A percentile compares a stretch with the other conserved stretches of the same genome.
phyloP scores from a whole-genome alignment of 352 stramenopile genomes.

The Phytophthora megakarya region DNA sequence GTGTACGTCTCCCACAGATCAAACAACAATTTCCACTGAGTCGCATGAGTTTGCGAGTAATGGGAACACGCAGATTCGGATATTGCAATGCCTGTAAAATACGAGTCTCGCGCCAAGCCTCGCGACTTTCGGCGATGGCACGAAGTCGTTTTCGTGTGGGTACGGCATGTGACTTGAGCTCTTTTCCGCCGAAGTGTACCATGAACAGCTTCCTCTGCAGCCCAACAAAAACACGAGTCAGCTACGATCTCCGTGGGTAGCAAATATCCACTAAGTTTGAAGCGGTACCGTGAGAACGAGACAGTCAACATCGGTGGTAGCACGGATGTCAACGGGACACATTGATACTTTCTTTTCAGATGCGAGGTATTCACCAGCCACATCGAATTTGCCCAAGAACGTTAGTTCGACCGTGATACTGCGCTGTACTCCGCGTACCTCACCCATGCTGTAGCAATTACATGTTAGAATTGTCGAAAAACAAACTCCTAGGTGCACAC shows the following conservation, averaged over 20 bases:
- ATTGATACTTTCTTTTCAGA: constrained; percentile 70
- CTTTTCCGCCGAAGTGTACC: constrained; percentile 67
- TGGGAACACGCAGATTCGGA: constrained; percentile 68
- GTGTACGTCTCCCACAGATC: constrained; percentile 71
- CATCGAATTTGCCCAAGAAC: constrained; percentile 80
- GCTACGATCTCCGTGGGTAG: no score
- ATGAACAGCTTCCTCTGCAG: constrained; percentile 75
- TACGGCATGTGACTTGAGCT: constrained; percentile 64
- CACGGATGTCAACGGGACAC: constrained; percentile 76
- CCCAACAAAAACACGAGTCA: constrained; percentile 1
- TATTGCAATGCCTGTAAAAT: constrained; percentile 74
- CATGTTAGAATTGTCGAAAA: not conserved
- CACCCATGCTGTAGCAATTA: constrained; percentile 42
- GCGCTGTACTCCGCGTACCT: constrained; percentile 64
- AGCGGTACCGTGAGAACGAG: constrained; percentile 71
- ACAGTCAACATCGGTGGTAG: constrained; percentile 69
- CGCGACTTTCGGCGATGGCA: constrained; percentile 54
- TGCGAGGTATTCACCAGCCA: constrained; percentile 80
- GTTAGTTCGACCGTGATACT: constrained; percentile 79
- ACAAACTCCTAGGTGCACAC: constrained; percentile 14
- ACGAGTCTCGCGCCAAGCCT: constrained; percentile 77
- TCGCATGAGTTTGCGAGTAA: constrained; percentile 86
- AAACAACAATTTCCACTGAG: constrained; percentile 80
- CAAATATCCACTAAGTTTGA: constrained; percentile 4
- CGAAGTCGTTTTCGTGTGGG: constrained; percentile 55